Percentiles rank a stretch among this genome's conserved stretches.
Evolutionary conservation across 495 filamentous ascomycete genomes (phyloP).

Genomic region (Penicillium cinerascens): DNA sequence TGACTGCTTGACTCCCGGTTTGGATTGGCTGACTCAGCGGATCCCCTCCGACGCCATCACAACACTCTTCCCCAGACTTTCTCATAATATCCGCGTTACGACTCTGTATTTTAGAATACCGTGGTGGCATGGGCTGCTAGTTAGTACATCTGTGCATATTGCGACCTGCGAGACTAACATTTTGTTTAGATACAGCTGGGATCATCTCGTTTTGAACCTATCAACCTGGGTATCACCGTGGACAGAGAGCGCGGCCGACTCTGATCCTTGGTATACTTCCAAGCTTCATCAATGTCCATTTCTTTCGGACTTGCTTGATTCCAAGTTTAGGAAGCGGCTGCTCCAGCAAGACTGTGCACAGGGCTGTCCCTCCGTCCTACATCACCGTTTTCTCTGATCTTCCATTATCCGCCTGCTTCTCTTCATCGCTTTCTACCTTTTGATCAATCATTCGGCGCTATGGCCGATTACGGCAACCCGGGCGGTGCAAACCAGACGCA

Average conservation of each 20-base stretch:
- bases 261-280: too few relatives aligned
- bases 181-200: neutral
- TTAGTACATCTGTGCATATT: neutral
- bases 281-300: neutral
- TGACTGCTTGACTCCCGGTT: neutral
- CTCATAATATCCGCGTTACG: neutral
- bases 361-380: too few relatives aligned
- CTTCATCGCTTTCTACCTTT: too few relatives aligned
- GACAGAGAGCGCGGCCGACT: too few relatives aligned
- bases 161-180: neutral
- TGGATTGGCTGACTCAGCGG: neutral
- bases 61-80: neutral
- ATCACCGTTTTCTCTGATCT: too few relatives aligned
- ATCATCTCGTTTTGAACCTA: neutral
- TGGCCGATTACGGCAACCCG: neutral
- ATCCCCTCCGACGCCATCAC: neutral
- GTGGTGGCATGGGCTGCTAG: too few relatives aligned
- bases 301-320: too few relatives aligned
- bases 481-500: slow-evolving; percentile 5
- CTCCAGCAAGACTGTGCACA: too few relatives aligned
- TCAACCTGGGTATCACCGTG: too few relatives aligned
- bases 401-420: neutral
- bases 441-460: neutral
- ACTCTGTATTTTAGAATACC: neutral
- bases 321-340: too few relatives aligned